phyloP scores from a whole-genome alignment of 2,329 filamentous ascomycete genomes.

The Incumbomyces lentus region DNA sequence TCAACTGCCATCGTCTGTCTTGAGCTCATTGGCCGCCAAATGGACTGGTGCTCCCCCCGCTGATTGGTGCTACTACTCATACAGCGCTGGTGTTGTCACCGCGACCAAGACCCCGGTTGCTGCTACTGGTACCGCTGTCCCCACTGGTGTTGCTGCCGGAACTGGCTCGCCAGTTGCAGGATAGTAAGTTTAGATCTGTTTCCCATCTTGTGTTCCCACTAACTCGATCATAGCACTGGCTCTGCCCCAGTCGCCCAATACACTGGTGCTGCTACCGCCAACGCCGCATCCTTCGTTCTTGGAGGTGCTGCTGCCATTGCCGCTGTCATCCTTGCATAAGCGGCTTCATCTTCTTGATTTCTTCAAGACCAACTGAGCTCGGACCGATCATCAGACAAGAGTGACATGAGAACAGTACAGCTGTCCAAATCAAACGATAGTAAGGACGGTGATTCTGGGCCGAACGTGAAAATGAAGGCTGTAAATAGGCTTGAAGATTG shows the following conservation, averaged over 20 bases:
- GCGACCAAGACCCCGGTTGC: slow-evolving; percentile 9
- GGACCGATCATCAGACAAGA: slow-evolving; percentile 11
- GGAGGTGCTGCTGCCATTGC: slow-evolving; percentile 24
- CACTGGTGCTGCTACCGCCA: slow-evolving; percentile 24
- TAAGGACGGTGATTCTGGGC: not conserved
- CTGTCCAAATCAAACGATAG: not conserved
- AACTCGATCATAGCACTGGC: slow-evolving; percentile 10
- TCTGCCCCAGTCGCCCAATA: slow-evolving; percentile 18
- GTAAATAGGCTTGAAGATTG: slow-evolving; percentile 1
- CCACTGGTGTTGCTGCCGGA: slow-evolving; percentile 60
- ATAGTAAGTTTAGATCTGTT: slow-evolving; percentile 28
- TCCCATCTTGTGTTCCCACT: slow-evolving; percentile 2
- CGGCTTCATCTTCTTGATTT: slow-evolving; percentile 5
- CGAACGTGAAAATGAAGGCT: not conserved
- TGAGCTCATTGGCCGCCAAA: slow-evolving; percentile 12
- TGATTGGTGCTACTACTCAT: slow-evolving; percentile 14
- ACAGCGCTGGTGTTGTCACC: slow-evolving; percentile 9
- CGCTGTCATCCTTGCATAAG: slow-evolving; percentile 25
- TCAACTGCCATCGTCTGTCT: slow-evolving; percentile 9
- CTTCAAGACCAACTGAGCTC: slow-evolving; percentile 9
- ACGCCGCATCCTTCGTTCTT: slow-evolving; percentile 23
- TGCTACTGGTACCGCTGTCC: slow-evolving; percentile 43
- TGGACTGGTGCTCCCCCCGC: slow-evolving; percentile 12
- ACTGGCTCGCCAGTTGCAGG: slow-evolving; percentile 70
- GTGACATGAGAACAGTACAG: not conserved